Evolutionary conservation across 441 rosid genomes (phyloP).

Genomic region (Pelargonium australe): DNA sequence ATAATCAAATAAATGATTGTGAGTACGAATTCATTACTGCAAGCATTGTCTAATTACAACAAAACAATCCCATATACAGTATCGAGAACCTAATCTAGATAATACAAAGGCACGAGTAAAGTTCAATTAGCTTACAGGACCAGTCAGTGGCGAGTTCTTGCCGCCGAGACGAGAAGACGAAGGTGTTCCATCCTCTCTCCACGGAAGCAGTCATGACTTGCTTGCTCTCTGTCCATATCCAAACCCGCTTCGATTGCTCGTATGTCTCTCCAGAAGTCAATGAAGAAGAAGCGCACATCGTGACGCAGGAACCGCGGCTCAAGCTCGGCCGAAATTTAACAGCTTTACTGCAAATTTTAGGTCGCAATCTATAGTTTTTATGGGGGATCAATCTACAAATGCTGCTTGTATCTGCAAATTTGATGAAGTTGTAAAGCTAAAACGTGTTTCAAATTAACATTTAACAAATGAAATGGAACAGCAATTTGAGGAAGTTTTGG

Average conservation of each 20-base stretch:
- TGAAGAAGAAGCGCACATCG: constrained; percentile 28
- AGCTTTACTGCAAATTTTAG: not conserved
- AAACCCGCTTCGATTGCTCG: constrained; percentile 52
- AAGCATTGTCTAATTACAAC: not conserved
- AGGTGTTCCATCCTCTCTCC: constrained; percentile 85
- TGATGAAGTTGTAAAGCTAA: not conserved
- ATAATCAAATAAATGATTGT: not conserved
- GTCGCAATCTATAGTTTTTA: not conserved
- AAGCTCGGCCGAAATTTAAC: not conserved
- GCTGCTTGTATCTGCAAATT: constrained; percentile 1
- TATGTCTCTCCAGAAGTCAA: constrained; percentile 17
- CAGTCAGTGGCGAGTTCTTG: constrained; percentile 52
- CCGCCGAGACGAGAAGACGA: constrained; percentile 42
- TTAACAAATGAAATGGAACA: not conserved
- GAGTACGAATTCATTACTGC: not conserved
- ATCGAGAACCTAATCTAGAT: not conserved
- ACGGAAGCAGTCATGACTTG: constrained; percentile 74
- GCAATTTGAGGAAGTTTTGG: not conserved
- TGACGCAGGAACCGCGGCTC: constrained; percentile 12
- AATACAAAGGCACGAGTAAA: not conserved
- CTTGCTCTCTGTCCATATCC: constrained; percentile 75
- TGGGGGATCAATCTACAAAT: not conserved
- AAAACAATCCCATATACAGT: not conserved
- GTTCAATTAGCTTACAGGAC: constrained; percentile 44
- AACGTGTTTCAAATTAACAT: not conserved